Conservation (phyloP, 2,329 filamentous ascomycete genomes). For the Alternaria conjuncta region DNA sequence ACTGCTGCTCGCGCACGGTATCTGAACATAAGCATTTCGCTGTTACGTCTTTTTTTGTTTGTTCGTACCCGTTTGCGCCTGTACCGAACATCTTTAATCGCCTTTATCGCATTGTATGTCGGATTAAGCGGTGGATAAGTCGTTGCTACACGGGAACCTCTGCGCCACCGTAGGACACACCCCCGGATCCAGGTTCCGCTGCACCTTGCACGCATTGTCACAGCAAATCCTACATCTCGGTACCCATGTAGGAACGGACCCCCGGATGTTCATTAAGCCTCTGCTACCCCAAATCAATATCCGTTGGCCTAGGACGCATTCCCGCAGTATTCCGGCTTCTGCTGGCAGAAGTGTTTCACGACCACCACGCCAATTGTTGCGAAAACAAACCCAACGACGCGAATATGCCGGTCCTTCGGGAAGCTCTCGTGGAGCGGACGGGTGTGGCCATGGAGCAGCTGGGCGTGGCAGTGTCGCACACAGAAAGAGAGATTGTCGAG, state of each 20-base stretch:
- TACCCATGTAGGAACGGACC: constrained; percentile 43
- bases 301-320: constrained; percentile 24
- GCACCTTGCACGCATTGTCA: constrained; percentile 43
- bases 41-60: constrained; percentile 8
- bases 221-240: constrained; percentile 26
- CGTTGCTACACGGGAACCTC: constrained; percentile 30
- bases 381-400: constrained; percentile 16
- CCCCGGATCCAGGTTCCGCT: constrained; percentile 31
- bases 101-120: constrained; percentile 4
- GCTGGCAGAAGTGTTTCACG: constrained; percentile 44
- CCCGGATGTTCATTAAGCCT: constrained; percentile 31
- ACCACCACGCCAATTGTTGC: constrained; percentile 16
- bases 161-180: constrained; percentile 26
- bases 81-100: constrained; percentile 14
- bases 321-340: constrained; percentile 35
- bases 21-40: constrained; percentile 22
- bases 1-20: constrained; percentile 37
- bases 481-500: constrained; percentile 37
- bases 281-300: constrained; percentile 18
- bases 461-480: constrained; percentile 33
- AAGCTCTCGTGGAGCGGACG: constrained; percentile 35
- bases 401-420: constrained; percentile 45
- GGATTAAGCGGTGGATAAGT: constrained; percentile 29
- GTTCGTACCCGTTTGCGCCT: constrained; percentile 7
- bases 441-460: constrained; percentile 40